Evolutionary conservation across 2,329 filamentous ascomycete species (phyloP), one percentile per base, ranked within the genome.

Genomic region (Aureobasidium leucospermi): DNA sequence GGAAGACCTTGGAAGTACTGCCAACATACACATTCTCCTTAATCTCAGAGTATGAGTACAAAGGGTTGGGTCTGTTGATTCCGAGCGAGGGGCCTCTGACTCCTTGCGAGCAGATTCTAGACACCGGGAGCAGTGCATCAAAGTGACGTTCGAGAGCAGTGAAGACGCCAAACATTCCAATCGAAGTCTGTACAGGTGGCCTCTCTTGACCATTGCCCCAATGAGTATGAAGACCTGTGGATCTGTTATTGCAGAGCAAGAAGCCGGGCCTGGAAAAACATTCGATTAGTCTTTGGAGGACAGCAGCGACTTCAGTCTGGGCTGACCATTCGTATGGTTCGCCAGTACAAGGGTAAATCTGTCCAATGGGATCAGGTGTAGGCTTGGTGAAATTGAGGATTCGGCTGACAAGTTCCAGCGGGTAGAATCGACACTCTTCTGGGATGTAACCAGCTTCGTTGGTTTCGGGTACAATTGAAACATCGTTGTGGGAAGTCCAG

Each of bases 81-180:
- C 39, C 47, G 7, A 29, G 38, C 3, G 28, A 15, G 8, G 46
- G 29, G 16, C 28, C 36, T 1, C 13, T 19, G 29, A 19, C 38
- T 3, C 29, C 15, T 13, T 51, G 10, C 4, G 19, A 36, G 1
- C 16, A 15, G 7, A 45, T 59, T 45, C 57, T 43, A 10, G 36
- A 42, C 8, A 15, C 4, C 2, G 57, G 47, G 5, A 46, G 6
- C 6, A 52, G 29, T 8, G 16, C 6, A 28, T 59, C 57, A 23
- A 59, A 51, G 10, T 19, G 13, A 15, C 57, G 38, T 9, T 59
- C 57, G 4, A 53, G 39, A 13, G 57, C 57, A 9, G 57, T 38
- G 15, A 52, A 59, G 9, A 38, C 29, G 19, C 13, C 39, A n/a
- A 52, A 38, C 15, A 59, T 38, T 2, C 57, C 47, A n/a, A 39